A percentile compares a stretch with the other conserved stretches of the same genome.
Evolutionary conservation across 306 rosid species (phyloP).

Genomic region (Vachellia collinsii): DNA sequence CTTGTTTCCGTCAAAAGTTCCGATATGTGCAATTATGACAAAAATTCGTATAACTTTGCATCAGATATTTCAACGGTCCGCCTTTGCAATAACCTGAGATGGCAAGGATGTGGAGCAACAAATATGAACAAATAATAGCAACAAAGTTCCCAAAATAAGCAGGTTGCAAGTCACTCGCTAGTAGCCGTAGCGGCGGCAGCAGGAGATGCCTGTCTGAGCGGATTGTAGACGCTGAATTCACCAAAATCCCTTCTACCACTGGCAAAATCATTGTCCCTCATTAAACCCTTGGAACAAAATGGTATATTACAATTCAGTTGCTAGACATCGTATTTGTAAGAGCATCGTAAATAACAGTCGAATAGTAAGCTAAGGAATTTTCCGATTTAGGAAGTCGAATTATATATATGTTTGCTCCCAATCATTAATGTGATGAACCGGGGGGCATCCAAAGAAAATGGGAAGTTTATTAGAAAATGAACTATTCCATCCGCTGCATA

Average conservation of each 20-base stretch:
- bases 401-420: not conserved
- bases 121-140: constrained; percentile 13
- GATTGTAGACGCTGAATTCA: constrained; percentile 80
- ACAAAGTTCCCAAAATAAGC: not conserved
- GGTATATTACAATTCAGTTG: constrained; percentile 50
- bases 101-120: not conserved
- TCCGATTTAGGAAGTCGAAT: not conserved
- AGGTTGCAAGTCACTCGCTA: constrained; percentile 21
- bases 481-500: not conserved
- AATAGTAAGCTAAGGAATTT: not conserved
- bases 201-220: constrained; percentile 43
- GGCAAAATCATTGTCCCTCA: constrained; percentile 61
- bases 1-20: not conserved
- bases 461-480: not conserved
- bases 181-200: not conserved
- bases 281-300: constrained; percentile 64
- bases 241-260: constrained; percentile 94
- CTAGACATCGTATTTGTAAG: constrained; percentile 4
- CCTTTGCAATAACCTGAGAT: too few species aligned
- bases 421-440: not conserved
- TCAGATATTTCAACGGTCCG: too few species aligned
- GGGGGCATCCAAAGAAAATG: not conserved
- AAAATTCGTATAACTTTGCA: constrained; percentile 24
- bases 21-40: not conserved
- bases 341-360: not conserved